phyloP scores from a whole-genome alignment of 805 yeast genomes.

The Kockiozyma suomiensis region DNA sequence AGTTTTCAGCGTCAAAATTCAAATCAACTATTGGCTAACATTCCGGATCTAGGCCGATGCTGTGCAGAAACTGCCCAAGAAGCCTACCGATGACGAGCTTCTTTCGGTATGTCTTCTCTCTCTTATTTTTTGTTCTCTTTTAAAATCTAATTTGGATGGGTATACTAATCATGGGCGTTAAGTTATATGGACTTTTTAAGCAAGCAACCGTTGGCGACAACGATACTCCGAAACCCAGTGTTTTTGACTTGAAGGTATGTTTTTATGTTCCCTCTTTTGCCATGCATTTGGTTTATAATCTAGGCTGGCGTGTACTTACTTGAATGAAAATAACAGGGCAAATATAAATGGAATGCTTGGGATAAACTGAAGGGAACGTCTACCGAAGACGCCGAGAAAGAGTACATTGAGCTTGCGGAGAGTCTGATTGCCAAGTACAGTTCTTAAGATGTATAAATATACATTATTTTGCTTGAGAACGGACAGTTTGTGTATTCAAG shows the following conservation, averaged over 20 bases:
- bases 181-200: conserved; percentile 87
- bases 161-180: background rate
- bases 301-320: background rate
- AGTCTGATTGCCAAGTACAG: conserved; percentile 38
- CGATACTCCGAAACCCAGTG: conserved; percentile 81
- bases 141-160: background rate
- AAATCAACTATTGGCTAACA: background rate
- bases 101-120: conserved; percentile 49
- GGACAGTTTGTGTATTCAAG: no score
- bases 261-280: background rate
- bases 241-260: conserved; percentile 72
- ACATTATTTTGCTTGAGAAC: no score
- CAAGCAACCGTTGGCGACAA: conserved; percentile 98
- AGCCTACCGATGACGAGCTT: conserved; percentile 86
- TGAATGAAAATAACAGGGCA: conserved; percentile 50
- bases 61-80: conserved; percentile 70
- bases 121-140: background rate
- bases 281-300: no score
- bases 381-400: conserved; percentile 86
- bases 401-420: conserved; percentile 50
- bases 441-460: no score
- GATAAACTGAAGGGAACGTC: conserved; percentile 79
- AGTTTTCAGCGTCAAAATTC: background rate
- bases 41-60: conserved; percentile 52
- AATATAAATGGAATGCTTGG: conserved; percentile 99